Evolutionary conservation across 228 moss, liverwort and hornwort species (phyloP).

Genomic region (Sphagnum magellanicum): DNA sequence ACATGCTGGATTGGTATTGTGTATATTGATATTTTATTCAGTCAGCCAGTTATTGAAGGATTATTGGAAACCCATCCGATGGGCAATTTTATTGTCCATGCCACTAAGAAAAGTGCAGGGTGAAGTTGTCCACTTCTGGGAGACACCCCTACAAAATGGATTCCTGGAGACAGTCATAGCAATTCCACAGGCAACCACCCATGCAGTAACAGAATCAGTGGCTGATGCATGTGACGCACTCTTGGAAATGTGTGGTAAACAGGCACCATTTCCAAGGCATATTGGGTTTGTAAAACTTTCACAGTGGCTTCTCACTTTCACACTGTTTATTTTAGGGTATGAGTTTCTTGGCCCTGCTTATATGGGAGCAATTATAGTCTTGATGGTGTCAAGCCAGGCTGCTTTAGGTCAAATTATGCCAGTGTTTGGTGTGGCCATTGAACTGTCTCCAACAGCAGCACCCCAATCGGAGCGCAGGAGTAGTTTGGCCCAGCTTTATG

Average conservation of each 20-base stretch:
- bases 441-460: slow-evolving; percentile 4
- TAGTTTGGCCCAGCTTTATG: slow-evolving; percentile 8
- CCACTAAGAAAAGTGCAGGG: slow-evolving; percentile 76
- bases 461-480: slow-evolving; percentile 10
- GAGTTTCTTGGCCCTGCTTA: slow-evolving; percentile 49
- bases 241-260: slow-evolving; percentile 33
- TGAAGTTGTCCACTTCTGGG: slow-evolving; percentile 69
- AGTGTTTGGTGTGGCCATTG: slow-evolving; percentile 10
- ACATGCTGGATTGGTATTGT: slow-evolving; percentile 69
- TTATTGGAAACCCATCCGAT: slow-evolving; percentile 85
- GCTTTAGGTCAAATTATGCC: slow-evolving; percentile 34
- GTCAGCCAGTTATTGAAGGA: slow-evolving; percentile 60
- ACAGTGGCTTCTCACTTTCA: slow-evolving; percentile 80
- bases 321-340: slow-evolving; percentile 51
- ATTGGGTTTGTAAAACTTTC: slow-evolving; percentile 82
- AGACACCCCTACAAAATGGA: slow-evolving; percentile 54
- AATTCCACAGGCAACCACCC: slow-evolving; percentile 44
- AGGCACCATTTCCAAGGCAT: slow-evolving; percentile 5
- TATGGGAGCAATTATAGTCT: slow-evolving; percentile 23
- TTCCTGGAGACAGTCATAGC: slow-evolving; percentile 60
- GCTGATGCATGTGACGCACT: slow-evolving; percentile 48
- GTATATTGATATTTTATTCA: slow-evolving; percentile 51
- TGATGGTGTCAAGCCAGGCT: slow-evolving; percentile 33
- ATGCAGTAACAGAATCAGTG: slow-evolving; percentile 48
- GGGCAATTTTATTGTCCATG: slow-evolving; percentile 89